Evolutionary conservation across 345 rosid genomes (phyloP), one percentile per base, ranked within the genome.

Genomic region (Schrenkiella parvula): DNA sequence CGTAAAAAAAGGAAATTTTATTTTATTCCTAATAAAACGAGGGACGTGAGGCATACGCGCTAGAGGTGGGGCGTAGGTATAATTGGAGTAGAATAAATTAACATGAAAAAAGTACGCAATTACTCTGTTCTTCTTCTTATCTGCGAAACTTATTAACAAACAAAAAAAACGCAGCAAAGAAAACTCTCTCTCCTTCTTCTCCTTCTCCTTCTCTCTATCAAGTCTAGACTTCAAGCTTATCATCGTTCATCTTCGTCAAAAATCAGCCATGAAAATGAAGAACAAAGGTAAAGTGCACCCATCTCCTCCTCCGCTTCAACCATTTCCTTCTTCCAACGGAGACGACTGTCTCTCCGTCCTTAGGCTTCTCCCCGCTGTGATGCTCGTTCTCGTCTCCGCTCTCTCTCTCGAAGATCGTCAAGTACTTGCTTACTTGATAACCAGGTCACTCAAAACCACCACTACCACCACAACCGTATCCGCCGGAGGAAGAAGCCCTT

Each of bases 231-330:
- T 2, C 14, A 26, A 52, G 57, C 59, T 28, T 14, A 7, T 29
- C 2, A 0, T 4, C 7, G 17, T 13, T 51, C 8, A 12, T 23
- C 58, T 3, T 51, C 17, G 17, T 25, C 87, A 32, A 17, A 7
- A 2, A 31, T 28, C 69, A 52, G 62, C 47, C 64, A 91, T 84
- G 96, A 88, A 88, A 82, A 63, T 82, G 50, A 87, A 87, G 75
- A 84, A 85, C 81, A 92, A 88, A 75, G 96, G 98, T 41, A 89
- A 85, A 86, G 84, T 92, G 2, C 72, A 85, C 74, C 93, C 93
- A 7, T 84, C 90, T 47, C 86, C 85, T 19, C 65, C 85, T 34
- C 56, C 18, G 13, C 43, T 78, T 4, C 60, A 86, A 1, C 31
- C 37, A 26, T 37, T 19, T 37, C 3, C 71, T 7, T 66, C 77